Evolutionary conservation across 768 basidiomycete species (phyloP), one percentile per base, ranked within the genome.

Genomic region (Sistotremastrum niveocremeum): DNA sequence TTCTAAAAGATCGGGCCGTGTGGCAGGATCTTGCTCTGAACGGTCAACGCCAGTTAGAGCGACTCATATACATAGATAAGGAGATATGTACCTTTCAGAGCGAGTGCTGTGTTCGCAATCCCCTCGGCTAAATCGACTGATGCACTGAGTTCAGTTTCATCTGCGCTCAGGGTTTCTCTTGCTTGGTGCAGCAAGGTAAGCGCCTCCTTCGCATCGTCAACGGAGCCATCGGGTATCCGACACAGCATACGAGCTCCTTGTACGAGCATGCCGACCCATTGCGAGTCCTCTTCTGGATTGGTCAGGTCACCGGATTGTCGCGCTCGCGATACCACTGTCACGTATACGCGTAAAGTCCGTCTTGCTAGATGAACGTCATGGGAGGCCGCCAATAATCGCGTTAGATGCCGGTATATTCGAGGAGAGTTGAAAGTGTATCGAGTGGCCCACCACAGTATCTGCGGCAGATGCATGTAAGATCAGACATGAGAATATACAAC

Each of bases 381-480:
- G 0, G 73, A 68, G 8, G 76, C 71, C 47, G 77, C 74, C 10
- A 86, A 62, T 2, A 93, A 62, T 1, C 83, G 77, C 31, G 78
- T 77, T 70, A 97, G 80, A 60, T 95, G 86, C 1, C 93, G 79
- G 46, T 87, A 74, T 6, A 97, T 66, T 6, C 79, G 76, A 49
- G 82, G 83, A 0, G 87, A 93, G 57, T 95, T 91, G 69, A 97
- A 95, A 0, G 94, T 98, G 20, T 91, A 73, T 20, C 82, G 79
- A 6, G 89, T 91, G 1, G 89, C 84, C 89, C 89, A 91, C 84
- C 89, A 94, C 2, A 97, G 71, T 20, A 89, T 74, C 84, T 86
- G 59, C 34, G 40, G 37, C 34, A 5, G 10, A 5, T 28, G n/a
- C 20, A 44, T 20, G 20, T 6, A 4, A 10, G 4, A 34, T 9